Base-by-base conservation (phyloP, 2,329 filamentous ascomycete genomes). In the Zopfia rhizophila region DNA sequence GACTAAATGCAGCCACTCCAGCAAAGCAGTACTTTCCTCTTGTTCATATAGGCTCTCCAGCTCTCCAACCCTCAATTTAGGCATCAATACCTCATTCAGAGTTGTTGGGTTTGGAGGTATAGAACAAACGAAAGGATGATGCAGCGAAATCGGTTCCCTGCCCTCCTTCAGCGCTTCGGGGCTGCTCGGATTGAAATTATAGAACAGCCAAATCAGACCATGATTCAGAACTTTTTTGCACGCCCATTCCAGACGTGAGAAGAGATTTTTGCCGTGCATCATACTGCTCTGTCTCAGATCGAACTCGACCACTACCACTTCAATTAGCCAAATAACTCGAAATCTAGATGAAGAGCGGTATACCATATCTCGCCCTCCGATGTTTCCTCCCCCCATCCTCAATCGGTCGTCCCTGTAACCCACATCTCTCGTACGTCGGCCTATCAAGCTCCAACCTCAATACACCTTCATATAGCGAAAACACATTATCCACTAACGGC, bases 231-330 rank as follows among this genome's bases (percentile, higher is more conserved):
- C 90, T 53, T 91, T 90, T 59, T 87, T 86, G 68, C 86, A 91
- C 11, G 91, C 90, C 78, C 89, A 89, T 5, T 87, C 69, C 11
- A 96, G 75, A 32, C 90, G 80, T 52, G 92, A 87, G 61, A 95
- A 96, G 0, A 86, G 88, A 54, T 88, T 91, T 68, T 91, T 94
- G 3, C 91, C 91, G 41, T 86, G 87, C 6, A 90, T 69, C 90
- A 96, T 96, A 0, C 86, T 86, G 1, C 86, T 82, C 4, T 80
- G 77, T 13, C 86, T 82, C 19, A 99, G 80, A 48, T 97, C 86
- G 38, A 88, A 78, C 58, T 93, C 84, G 32, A 97, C 82, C 19
- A 87, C 89, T 94, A 32, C 13, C 6, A 22, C 4, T 12, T 23
- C n/a, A n/a, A 24, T 13, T 22, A 23, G 31, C 8, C 31, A 28